Base-by-base conservation (phyloP, 768 basidiomycete genomes). In the Kwoniella europaea region DNA sequence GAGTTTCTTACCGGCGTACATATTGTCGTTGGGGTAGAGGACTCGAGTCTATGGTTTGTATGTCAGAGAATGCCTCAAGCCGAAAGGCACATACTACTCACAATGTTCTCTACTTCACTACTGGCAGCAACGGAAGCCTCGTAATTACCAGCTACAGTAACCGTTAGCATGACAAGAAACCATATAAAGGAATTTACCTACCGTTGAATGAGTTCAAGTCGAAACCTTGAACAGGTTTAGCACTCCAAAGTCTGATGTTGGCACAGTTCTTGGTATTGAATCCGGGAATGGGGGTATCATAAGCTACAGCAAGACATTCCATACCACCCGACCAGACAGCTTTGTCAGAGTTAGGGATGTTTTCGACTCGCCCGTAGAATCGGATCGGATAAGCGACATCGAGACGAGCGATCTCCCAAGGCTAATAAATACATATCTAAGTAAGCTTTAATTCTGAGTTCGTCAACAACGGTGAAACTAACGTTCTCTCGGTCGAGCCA, bases 181-280 rank as follows among this genome's bases (percentile, higher is more conserved):
- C 42, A 42, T 20, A 27, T 35, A 10, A 18, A 50, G 46, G 20
- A 22, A 20, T 9, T 9, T 24, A 70, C 85, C 65, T 71, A 92
- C 92, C 92, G 81, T 98, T 98, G 89, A 98, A 98, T 57, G 91
- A 92, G 83, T 94, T 91, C 74, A 98, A 83, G 84, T 98, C 94
- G 81, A 98, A 98, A 90, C 85, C 91, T 91, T 79, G 83, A 72
- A 79, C 76, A 87, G 92, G 92, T 90, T 92, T 65, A 89, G 83
- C 80, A 13, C 66, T 78, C 86, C 86, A 87, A 4, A 87, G 74
- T 29, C 86, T 86, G 75, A 98, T 85, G 84, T 97, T 98, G 86
- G 96, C 95, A 62, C 92, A 94, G 72, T 90, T 94, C 84, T 76
- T 80, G 57, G 76, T 78, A 10, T 58, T 71, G 60, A 67, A 78